Evolutionary conservation across 192 early-diverging fungal genomes (phyloP).

Genomic region (Coemansia sp.): DNA sequence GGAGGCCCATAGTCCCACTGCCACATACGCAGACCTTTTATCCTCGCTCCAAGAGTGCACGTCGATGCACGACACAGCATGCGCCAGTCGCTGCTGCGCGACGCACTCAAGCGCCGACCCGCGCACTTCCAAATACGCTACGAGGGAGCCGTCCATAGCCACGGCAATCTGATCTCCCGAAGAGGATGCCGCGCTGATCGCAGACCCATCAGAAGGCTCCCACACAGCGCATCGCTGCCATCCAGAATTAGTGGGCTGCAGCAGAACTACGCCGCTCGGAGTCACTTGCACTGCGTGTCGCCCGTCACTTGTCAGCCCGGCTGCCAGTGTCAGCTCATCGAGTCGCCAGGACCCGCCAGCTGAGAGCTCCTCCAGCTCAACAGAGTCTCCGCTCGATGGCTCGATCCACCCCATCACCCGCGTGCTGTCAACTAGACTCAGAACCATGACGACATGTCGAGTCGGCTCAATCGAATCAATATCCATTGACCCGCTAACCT

Average conservation of each 20-base stretch:
- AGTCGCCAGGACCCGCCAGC: slow-evolving; percentile 44
- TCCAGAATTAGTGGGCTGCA: slow-evolving; percentile 17
- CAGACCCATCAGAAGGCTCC: slow-evolving; percentile 37
- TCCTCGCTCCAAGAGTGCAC: slow-evolving; percentile 54
- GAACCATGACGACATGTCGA: slow-evolving; percentile 26
- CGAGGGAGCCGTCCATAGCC: slow-evolving; percentile 56
- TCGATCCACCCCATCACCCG: slow-evolving; percentile 44
- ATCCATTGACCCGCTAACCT: slow-evolving; percentile 11
- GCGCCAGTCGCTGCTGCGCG: slow-evolving; percentile 56
- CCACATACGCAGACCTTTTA: slow-evolving; percentile 51
- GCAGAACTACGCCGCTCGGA: slow-evolving; percentile 49
- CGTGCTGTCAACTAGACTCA: slow-evolving; percentile 24
- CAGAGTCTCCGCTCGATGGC: slow-evolving; percentile 23
- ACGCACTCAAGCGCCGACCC: slow-evolving; percentile 26
- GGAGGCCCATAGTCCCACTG: slow-evolving; percentile 77
- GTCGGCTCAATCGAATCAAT: slow-evolving; percentile 10
- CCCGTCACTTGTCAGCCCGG: slow-evolving; percentile 12
- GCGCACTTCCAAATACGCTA: slow-evolving; percentile 64
- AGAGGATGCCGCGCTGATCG: slow-evolving; percentile 61
- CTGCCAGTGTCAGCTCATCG: slow-evolving; percentile 35
- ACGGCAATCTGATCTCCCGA: slow-evolving; percentile 60
- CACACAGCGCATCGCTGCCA: slow-evolving; percentile 56
- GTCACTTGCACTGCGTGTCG: slow-evolving; percentile 66
- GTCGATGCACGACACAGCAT: slow-evolving; percentile 78
- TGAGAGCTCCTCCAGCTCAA: slow-evolving; percentile 57